Percentiles rank a stretch among this genome's conserved stretches.
These are phyloP conservation scores for Ambispora gerdemannii DNA, from an alignment of 192 early-diverging fungal genomes.

Conservation along the genomic window DNA sequence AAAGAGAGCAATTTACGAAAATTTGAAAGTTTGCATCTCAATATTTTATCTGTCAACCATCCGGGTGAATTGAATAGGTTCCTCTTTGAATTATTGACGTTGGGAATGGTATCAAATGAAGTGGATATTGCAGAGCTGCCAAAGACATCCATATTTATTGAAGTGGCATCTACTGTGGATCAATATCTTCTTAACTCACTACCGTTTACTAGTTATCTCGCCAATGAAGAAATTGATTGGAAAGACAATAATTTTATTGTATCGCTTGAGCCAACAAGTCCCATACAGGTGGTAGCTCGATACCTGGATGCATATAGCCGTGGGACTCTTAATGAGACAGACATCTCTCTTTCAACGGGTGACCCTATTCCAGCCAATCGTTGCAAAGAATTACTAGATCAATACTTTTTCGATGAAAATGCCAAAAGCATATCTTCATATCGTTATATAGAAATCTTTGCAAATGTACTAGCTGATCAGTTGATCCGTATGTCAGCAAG, in stretches of 20 bases:
- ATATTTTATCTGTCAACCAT: conserved; percentile 21
- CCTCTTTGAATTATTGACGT: conserved; percentile 26
- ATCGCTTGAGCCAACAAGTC: conserved; percentile 2
- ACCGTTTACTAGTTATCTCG: background rate
- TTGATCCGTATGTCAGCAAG: conserved; percentile 30
- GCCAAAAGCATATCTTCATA: conserved; percentile 11
- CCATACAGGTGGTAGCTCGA: conserved; percentile 24
- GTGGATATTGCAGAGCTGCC: conserved; percentile 14
- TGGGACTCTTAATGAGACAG: background rate
- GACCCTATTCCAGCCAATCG: background rate
- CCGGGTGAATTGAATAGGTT: conserved; percentile 29
- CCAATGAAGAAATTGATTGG: conserved; percentile 7
- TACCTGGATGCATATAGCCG: conserved; percentile 10
- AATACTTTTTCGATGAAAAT: conserved; percentile 27
- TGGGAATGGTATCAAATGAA: conserved; percentile 3
- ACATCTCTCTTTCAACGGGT: background rate
- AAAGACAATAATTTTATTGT: conserved; percentile 21
- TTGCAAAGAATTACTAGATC: conserved; percentile 12
- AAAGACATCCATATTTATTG: conserved; percentile 16
- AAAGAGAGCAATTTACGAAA: background rate
- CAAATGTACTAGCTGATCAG: conserved; percentile 31
- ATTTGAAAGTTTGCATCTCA: conserved; percentile 27
- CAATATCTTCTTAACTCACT: conserved; percentile 24
- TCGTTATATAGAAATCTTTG: conserved; percentile 31
- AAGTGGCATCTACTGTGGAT: conserved; percentile 28